These are phyloP conservation scores for Myriangium duriaei DNA, from an alignment of 2,329 filamentous ascomycete species.

Conservation along the genomic window DNA sequence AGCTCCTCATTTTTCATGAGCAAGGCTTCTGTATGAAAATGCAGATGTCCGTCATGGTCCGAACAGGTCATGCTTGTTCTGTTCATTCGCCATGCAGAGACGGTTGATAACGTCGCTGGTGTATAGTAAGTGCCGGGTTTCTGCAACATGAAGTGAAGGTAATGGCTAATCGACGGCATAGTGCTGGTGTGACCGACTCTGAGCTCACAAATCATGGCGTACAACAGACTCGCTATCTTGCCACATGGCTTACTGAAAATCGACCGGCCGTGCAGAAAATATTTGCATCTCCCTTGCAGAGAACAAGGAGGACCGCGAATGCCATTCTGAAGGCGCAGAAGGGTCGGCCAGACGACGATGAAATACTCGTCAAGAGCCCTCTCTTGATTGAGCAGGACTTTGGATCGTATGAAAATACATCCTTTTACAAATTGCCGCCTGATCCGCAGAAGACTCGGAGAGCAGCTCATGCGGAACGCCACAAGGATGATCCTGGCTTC, in stretches of 20 bases:
- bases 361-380: conserved; percentile 28
- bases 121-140: conserved; percentile 51
- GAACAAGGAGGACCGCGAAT: conserved; percentile 59
- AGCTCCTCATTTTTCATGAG: too few relatives aligned
- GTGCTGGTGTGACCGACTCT: conserved; percentile 71
- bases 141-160: background rate
- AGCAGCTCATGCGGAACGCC: conserved; percentile 27
- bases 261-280: conserved; percentile 55
- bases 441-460: conserved; percentile 24
- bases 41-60: too few relatives aligned
- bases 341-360: conserved; percentile 11
- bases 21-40: too few relatives aligned
- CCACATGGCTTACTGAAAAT: conserved; percentile 49
- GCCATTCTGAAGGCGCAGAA: conserved; percentile 48
- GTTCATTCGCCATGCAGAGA: conserved; percentile 78
- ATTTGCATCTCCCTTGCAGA: conserved; percentile 66
- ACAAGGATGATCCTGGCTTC: conserved; percentile 32
- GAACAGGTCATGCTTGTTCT: conserved; percentile 46
- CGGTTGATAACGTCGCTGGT: conserved; percentile 74
- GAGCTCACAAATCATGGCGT: conserved; percentile 69
- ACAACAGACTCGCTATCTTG: conserved; percentile 64
- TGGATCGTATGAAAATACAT: conserved; percentile 55
- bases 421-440: conserved; percentile 34
- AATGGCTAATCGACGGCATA: conserved; percentile 21
- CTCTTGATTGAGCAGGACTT: conserved; percentile 63